These are phyloP conservation scores for Eragrostis tef DNA, from an alignment of 202 grass and related monocot species.

Conservation along the genomic window DNA sequence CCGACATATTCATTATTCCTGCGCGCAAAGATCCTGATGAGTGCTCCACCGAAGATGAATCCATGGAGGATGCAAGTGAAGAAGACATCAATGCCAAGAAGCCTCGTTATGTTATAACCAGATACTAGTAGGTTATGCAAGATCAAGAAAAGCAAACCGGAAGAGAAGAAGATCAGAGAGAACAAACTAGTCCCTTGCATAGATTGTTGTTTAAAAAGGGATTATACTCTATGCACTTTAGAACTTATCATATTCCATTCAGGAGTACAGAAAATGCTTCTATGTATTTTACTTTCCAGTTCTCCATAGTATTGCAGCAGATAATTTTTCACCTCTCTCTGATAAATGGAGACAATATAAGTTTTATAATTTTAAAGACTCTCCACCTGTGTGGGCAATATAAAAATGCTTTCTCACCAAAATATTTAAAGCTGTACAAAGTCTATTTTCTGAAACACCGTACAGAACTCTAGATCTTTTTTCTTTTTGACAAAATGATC, in stretches of 20 bases:
- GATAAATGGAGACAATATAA: slow-evolving; percentile 20
- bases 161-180: slow-evolving; percentile 19
- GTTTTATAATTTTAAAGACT: slow-evolving; percentile 21
- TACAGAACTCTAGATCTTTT: slow-evolving; percentile 14
- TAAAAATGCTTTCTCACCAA: slow-evolving; percentile 6
- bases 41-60: slow-evolving; percentile 45
- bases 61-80: slow-evolving; percentile 36
- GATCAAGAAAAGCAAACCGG: slow-evolving; percentile 15
- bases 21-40: slow-evolving; percentile 45
- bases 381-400: not conserved
- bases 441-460: slow-evolving; percentile 36
- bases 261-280: slow-evolving; percentile 14
- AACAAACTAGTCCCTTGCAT: not conserved
- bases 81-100: slow-evolving; percentile 43
- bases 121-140: slow-evolving; percentile 40
- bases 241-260: slow-evolving; percentile 15
- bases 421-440: slow-evolving; percentile 46
- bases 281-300: slow-evolving; percentile 27
- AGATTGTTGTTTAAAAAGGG: slow-evolving; percentile 35
- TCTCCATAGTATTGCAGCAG: slow-evolving; percentile 30
- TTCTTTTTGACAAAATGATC: slow-evolving; percentile 22
- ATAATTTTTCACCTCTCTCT: slow-evolving; percentile 12
- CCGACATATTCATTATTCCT: slow-evolving; percentile 58
- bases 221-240: slow-evolving; percentile 30
- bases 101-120: slow-evolving; percentile 28